phyloP scores from a whole-genome alignment of 352 stramenopile species.

The Thalassiosira sp. region DNA sequence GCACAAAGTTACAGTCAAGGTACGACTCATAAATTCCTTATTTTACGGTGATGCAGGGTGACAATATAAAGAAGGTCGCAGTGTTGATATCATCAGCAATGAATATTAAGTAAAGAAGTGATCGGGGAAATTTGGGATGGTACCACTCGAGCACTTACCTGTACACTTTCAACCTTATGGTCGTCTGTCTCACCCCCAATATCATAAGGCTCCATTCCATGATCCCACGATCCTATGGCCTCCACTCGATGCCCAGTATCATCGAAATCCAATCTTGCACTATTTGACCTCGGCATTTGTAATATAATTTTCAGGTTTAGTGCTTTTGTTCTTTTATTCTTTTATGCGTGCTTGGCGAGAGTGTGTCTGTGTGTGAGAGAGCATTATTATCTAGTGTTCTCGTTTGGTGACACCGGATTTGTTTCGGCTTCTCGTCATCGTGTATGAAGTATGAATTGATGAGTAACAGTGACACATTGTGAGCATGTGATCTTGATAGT shows the following conservation, averaged over 20 bases:
- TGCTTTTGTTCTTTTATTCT: too few species aligned
- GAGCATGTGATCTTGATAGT: too few species aligned
- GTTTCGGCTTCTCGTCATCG: too few species aligned
- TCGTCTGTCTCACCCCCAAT: not conserved
- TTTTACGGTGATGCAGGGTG: not conserved
- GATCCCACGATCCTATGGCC: slow-evolving; percentile 41
- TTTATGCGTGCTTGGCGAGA: too few species aligned
- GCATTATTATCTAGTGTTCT: too few species aligned
- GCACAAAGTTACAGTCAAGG: not conserved
- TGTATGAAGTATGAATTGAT: too few species aligned
- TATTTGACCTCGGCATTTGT: slow-evolving; percentile 7
- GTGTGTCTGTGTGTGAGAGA: too few species aligned
- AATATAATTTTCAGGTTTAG: too few species aligned
- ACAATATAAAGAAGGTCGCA: not conserved
- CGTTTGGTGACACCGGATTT: too few species aligned
- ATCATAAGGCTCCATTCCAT: slow-evolving; percentile 27
- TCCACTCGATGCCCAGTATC: slow-evolving; percentile 36
- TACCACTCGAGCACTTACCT: not conserved
- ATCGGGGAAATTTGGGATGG: not conserved
- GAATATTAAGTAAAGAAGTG: too few species aligned
- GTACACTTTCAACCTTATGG: not conserved
- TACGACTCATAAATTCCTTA: slow-evolving; percentile 13
- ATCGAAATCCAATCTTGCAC: slow-evolving; percentile 23
- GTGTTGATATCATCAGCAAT: not conserved
- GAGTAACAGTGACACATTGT: too few species aligned